A percentile compares a stretch with the other conserved stretches of the same genome.
Conservation (phyloP, 805 yeast genomes). For the Lachancea dasiensis region DNA sequence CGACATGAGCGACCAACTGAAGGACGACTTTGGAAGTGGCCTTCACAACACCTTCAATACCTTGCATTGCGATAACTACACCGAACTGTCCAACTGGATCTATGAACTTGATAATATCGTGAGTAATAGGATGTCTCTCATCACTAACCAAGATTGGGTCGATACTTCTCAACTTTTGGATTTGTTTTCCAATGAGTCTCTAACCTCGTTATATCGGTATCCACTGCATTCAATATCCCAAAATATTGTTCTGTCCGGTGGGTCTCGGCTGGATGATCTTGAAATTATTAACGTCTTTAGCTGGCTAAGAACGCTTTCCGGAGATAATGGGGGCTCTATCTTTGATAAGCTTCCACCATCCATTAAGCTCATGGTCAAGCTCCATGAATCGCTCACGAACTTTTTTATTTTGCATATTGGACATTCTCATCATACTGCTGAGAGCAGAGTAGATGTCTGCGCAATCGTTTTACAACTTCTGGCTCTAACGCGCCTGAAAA, state of each 20-base stretch:
- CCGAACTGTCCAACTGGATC: slow-evolving; percentile 55
- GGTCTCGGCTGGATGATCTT: slow-evolving; percentile 44
- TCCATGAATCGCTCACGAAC: slow-evolving; percentile 60
- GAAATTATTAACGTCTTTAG: slow-evolving; percentile 61
- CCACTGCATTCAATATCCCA: slow-evolving; percentile 17
- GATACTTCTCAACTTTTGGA: slow-evolving; percentile 69
- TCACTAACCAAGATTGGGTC: slow-evolving; percentile 69
- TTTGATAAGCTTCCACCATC: slow-evolving; percentile 58
- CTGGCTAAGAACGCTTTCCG: slow-evolving; percentile 57
- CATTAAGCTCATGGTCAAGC: slow-evolving; percentile 55
- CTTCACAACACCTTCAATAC: slow-evolving; percentile 15
- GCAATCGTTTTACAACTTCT: slow-evolving; percentile 57
- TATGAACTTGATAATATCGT: slow-evolving; percentile 58
- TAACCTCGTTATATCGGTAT: slow-evolving; percentile 46
- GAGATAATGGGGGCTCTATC: slow-evolving; percentile 39
- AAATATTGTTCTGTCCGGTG: slow-evolving; percentile 18
- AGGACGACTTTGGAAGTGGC: slow-evolving; percentile 29
- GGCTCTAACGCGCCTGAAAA: slow-evolving; percentile 60
- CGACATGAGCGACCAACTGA: slow-evolving; percentile 14
- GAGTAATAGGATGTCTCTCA: slow-evolving; percentile 42
- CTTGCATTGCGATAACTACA: slow-evolving; percentile 19
- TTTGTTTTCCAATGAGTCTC: slow-evolving; percentile 52
- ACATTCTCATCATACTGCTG: slow-evolving; percentile 51
- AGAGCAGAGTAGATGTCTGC: slow-evolving; percentile 64
- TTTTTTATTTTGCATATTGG: slow-evolving; percentile 61